phyloP scores from a whole-genome alignment of 345 rosid species.

The Salix suchowensis region DNA sequence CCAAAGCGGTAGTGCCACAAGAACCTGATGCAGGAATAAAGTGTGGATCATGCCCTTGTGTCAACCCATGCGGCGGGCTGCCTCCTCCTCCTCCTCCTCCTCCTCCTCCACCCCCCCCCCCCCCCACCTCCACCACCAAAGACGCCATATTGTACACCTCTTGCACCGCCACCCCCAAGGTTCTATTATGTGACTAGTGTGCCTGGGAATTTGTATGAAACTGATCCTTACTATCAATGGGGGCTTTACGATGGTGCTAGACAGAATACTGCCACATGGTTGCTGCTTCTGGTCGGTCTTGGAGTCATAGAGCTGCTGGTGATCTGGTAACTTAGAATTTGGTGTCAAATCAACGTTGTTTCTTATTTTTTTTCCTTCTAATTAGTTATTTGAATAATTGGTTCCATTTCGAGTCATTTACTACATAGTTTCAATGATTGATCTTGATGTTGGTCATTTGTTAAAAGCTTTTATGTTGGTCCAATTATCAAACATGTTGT shows the following conservation, averaged over 20 bases:
- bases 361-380: not conserved
- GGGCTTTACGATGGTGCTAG: constrained; percentile 33
- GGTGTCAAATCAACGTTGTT: not conserved
- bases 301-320: constrained; percentile 15
- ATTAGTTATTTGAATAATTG: not conserved
- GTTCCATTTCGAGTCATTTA: not conserved
- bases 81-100: constrained; percentile 23
- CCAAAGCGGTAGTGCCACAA: constrained; percentile 21
- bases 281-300: constrained; percentile 23
- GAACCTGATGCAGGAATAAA: constrained; percentile 22
- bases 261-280: constrained; percentile 13
- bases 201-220: constrained; percentile 43
- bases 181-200: constrained; percentile 41
- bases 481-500: not conserved
- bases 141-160: constrained; percentile 21
- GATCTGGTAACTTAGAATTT: not conserved
- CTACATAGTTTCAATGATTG: too few relatives aligned
- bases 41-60: constrained; percentile 57
- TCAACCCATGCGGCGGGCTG: constrained; percentile 43
- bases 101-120: not conserved
- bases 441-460: too few relatives aligned
- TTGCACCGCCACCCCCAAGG: constrained; percentile 44
- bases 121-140: not conserved
- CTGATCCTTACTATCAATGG: constrained; percentile 32
- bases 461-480: not conserved